A percentile compares a stretch with the other conserved stretches of the same genome.
These are phyloP conservation scores for Gymnopilus junonius DNA, from an alignment of 768 basidiomycete species.

Conservation along the genomic window DNA sequence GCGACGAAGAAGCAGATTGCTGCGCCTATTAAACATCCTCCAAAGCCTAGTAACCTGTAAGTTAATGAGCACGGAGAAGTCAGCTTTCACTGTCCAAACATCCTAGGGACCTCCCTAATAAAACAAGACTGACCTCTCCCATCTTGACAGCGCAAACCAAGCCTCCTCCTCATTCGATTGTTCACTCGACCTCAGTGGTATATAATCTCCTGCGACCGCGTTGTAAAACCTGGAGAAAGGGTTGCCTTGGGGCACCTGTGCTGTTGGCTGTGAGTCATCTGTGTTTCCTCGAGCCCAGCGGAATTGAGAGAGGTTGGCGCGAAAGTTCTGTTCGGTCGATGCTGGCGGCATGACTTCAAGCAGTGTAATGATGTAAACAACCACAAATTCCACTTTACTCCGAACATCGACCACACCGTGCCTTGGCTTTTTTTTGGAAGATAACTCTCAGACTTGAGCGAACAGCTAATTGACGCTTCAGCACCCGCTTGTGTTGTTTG, in stretches of 20 bases:
- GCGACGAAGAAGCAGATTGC: slow-evolving; percentile 93
- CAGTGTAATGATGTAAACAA: slow-evolving; percentile 18
- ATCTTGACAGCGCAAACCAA: slow-evolving; percentile 88
- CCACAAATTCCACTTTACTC: slow-evolving; percentile 9
- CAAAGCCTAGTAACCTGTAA: slow-evolving; percentile 84
- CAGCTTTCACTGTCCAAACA: neutral
- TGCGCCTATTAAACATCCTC: slow-evolving; percentile 87
- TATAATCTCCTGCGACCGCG: slow-evolving; percentile 82
- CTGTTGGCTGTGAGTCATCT: slow-evolving; percentile 66
- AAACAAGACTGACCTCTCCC: slow-evolving; percentile 73
- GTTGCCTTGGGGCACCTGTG: slow-evolving; percentile 46
- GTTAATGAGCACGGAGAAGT: neutral
- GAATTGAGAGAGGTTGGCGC: slow-evolving; percentile 79
- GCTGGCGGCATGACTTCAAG: slow-evolving; percentile 27
- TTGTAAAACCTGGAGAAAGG: slow-evolving; percentile 90
- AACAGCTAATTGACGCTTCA: no score
- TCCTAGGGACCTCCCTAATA: neutral
- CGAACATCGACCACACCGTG: neutral
- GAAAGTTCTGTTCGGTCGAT: slow-evolving; percentile 68
- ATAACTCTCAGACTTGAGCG: no score
- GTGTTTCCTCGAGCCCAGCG: slow-evolving; percentile 79
- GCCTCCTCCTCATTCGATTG: slow-evolving; percentile 95
- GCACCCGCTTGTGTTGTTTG: no score
- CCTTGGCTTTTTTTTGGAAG: neutral
- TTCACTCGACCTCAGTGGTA: slow-evolving; percentile 83